Base-by-base conservation (phyloP, 148 eudicot species). In the Rhododendron vialii region DNA sequence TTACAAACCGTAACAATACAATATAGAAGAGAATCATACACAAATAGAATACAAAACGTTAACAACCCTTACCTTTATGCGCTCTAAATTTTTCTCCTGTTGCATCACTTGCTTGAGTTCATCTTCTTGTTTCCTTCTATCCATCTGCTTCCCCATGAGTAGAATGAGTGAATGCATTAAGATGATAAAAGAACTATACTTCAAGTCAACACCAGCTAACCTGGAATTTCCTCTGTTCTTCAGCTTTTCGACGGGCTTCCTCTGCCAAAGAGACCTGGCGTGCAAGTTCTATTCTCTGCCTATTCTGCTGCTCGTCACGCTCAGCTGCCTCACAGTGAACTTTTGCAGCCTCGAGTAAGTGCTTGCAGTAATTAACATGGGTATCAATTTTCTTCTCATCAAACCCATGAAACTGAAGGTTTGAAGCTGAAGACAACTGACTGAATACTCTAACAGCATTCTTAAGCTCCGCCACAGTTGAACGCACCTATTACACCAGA, bases 311-410 rank as follows among this genome's bases (percentile, higher is more conserved):
- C 87, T 97, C 99, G 83, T 97, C 99, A 55, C 94, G 96, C 91
- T 97, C 98, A 86, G 98, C 98, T 82, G 93, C 96, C 88, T 95
- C 98, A 78, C 92, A 90, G 86, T 97, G 98, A 84, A 95, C 93
- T 88, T 91, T 94, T 59, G 98, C 98, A 88, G 92, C 95, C 38
- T 92, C 95, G 80, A 95, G 92, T 87, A 97, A 92, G 91, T 93
- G 96, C 88, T 97, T 92, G 92, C 99, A 97, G 82, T 97, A 97
- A 85, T 92, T 93, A 84, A 97, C 96, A 91, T 97, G 99, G 81
- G 99, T 97, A 47, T 94, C 99, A 83, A 97, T 93, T 92, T 95
- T 97, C 91, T 95, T 97, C 92, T 95, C 98, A 83, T 97, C 99
- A 89, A 97, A 95, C 81, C 98, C 98, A 87, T 97, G 99, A 85